Percentiles rank a stretch among this genome's conserved stretches.
These are phyloP conservation scores for Vachellia collinsii DNA, from an alignment of 306 rosid species.

Conservation along the genomic window DNA sequence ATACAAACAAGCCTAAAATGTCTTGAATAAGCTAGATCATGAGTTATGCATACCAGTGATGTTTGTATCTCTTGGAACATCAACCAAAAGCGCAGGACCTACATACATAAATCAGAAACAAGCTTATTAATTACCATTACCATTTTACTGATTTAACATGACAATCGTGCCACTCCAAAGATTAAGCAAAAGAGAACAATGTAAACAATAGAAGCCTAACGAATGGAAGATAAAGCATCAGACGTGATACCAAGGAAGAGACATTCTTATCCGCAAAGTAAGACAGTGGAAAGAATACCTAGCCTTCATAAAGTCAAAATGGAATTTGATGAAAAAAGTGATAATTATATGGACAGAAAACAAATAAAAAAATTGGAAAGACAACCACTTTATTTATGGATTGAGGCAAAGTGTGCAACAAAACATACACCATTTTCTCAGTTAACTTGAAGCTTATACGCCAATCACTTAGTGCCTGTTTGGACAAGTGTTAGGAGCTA, in stretches of 20 bases:
- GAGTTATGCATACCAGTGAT: slow-evolving; percentile 67
- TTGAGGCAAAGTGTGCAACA: neutral
- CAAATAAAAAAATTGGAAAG: neutral
- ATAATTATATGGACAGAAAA: neutral
- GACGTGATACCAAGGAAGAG: neutral
- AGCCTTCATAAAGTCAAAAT: neutral
- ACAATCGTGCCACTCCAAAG: neutral
- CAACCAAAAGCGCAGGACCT: slow-evolving; percentile 85
- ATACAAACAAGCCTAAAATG: neutral
- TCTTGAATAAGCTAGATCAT: neutral
- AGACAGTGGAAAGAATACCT: neutral
- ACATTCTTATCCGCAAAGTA: neutral
- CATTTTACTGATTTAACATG: neutral
- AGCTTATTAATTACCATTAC: slow-evolving; percentile 15
- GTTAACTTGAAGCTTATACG: neutral
- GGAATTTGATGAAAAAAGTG: neutral
- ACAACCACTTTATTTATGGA: neutral
- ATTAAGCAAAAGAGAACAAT: neutral
- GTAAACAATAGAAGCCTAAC: slow-evolving; percentile 2
- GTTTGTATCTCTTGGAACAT: slow-evolving; percentile 76
- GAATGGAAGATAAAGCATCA: neutral
- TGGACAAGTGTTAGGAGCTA: too few species aligned
- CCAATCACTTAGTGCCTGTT: neutral
- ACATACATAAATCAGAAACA: slow-evolving; percentile 21
- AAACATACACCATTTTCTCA: neutral